These are phyloP conservation scores for Scutellaria galericulata DNA, from an alignment of 257 asterid genomes.

Conservation along the genomic window DNA sequence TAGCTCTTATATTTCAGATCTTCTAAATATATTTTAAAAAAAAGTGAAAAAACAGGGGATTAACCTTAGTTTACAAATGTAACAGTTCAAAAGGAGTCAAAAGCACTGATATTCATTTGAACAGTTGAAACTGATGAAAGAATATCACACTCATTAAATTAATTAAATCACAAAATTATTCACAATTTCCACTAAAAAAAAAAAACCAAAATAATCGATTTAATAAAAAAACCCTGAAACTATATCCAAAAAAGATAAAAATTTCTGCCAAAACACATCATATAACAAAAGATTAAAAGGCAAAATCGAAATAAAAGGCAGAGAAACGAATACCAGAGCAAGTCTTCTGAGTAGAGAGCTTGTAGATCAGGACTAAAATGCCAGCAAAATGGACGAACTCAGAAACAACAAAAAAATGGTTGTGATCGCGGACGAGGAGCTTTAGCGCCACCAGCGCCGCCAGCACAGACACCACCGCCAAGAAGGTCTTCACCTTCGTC, in stretches of 20 bases:
- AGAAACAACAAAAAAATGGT: conserved; percentile 64
- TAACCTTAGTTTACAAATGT: not conserved
- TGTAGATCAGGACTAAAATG: conserved; percentile 72
- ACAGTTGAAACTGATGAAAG: not conserved
- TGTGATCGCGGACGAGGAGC: conserved; percentile 52
- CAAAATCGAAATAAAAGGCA: not conserved
- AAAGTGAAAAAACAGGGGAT: not conserved
- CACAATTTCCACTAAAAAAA: too few species aligned
- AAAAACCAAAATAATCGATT: not conserved
- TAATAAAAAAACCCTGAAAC: not conserved
- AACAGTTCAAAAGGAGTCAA: conserved; percentile 1
- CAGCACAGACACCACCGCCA: conserved; percentile 49
- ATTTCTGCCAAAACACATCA: not conserved
- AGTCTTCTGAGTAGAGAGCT: conserved; percentile 72
- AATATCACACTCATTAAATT: not conserved
- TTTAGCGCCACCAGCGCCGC: conserved; percentile 68
- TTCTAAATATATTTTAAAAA: not conserved
- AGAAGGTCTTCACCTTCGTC: conserved; percentile 60
- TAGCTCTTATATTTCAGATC: not conserved
- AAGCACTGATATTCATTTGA: not conserved
- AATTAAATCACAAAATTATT: not conserved
- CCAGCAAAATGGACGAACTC: conserved; percentile 75
- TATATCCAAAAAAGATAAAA: not conserved
- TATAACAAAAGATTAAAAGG: not conserved
- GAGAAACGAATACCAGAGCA: conserved; percentile 64